Base-by-base conservation (phyloP, 2,329 filamentous ascomycete species). In the Scedosporium dehoogii region DNA sequence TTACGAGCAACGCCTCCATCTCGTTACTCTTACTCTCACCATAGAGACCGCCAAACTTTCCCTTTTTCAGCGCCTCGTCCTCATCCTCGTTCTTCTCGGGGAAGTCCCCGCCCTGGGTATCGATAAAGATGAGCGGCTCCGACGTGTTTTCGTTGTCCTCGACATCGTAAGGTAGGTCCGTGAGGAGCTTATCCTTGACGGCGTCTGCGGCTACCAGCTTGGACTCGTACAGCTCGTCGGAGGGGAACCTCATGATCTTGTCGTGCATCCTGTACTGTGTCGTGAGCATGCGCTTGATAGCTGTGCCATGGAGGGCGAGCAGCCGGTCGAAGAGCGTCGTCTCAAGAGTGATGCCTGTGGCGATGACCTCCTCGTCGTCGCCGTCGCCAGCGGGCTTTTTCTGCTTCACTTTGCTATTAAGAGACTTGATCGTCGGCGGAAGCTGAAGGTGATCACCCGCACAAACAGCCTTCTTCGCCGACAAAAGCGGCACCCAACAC, bases 201-300 rank as follows among this genome's bases (percentile, higher is more conserved):
- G 80, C 79, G 4, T 93, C 90, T 1, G 89, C 92, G 0, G 94
- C 93, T 2, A 92, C 77, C 1, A 99, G 83, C 69, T 88, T 87
- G 2, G 84, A 85, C 64, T 91, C 90, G 75, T 99, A 99, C 10
- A 97, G 80, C 71, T 93, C 87, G 65, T 90, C 83, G 0, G 93
- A 97, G 0, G 94, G 93, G 69, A 97, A 99, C 6, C 85, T 83
- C 92, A 97, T 97, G 69, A 99, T 97, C 61, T 81, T 86, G 70
- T 96, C 89, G 72, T 99, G 92, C 94, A 99, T 99, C 44, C 94
- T 91, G 73, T 99, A 99, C 76, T 99, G 94, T 4, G 89, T 96
- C 3, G 91, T 97, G 25, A 99, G 84, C 90, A 97, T 96, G 60
- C 90, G 82, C 77, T 97, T 97, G 76, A 99, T 92, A 4, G 79